A percentile compares a stretch with the other conserved stretches of the same genome.
Conservation (phyloP, 805 yeast genomes). For the Hemisphaericaspora nanyangensis region DNA sequence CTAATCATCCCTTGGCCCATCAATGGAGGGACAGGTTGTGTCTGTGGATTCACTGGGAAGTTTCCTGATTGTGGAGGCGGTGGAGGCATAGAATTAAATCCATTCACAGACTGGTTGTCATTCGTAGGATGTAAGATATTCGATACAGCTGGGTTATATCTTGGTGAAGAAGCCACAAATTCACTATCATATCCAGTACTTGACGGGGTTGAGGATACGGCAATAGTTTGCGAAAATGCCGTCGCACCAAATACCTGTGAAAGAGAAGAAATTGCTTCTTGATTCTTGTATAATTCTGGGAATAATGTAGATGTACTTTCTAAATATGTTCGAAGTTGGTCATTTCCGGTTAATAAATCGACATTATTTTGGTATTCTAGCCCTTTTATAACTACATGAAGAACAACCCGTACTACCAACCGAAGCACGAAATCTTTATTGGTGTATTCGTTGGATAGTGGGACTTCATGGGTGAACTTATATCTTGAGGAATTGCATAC, state of each 20-base stretch:
- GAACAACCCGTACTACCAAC: not conserved
- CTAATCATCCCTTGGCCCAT: not conserved
- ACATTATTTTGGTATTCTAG: constrained; percentile 14
- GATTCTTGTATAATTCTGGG: constrained; percentile 15
- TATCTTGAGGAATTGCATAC: constrained; percentile 4
- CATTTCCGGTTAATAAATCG: constrained; percentile 11
- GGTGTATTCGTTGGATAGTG: not conserved
- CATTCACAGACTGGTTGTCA: too few species aligned
- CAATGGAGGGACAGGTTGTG: not conserved
- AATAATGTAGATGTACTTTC: constrained; percentile 12
- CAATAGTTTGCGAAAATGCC: constrained; percentile 3
- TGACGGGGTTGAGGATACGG: not conserved
- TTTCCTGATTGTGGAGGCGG: too few species aligned
- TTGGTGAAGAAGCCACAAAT: constrained; percentile 13
- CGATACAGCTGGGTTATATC: constrained; percentile 20
- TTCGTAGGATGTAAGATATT: constrained; percentile 17
- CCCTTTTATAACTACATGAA: constrained; percentile 17
- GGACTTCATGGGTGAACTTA: not conserved
- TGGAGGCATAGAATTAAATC: too few species aligned
- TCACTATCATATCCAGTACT: not conserved
- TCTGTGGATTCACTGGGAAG: too few species aligned
- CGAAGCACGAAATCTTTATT: not conserved
- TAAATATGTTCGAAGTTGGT: constrained; percentile 15
- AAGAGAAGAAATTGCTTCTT: constrained; percentile 5
- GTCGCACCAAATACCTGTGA: constrained; percentile 10